Evolutionary conservation across 345 rosid species (phyloP), one percentile per base, ranked within the genome.

Genomic region (Syzygium aromaticum): DNA sequence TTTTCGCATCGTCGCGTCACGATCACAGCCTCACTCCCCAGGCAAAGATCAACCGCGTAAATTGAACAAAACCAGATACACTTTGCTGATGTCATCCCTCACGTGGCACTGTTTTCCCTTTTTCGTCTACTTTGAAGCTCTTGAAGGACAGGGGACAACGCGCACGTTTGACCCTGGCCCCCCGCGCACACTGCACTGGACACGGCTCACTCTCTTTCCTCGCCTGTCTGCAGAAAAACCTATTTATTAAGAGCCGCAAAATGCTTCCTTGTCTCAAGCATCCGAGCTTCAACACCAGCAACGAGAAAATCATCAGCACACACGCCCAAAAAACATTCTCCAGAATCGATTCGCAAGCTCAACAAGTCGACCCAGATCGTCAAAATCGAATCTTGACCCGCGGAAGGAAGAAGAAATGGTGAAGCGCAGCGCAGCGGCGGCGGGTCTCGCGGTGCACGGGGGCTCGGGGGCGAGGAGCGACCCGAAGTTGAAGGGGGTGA

Each of bases 401-500:
- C 9, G 80, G 38, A 25, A 19, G 78, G 27, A 54, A 19, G 59
- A 30, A 30, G 80, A 11, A 2, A 73, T 33, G 89, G 86, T 53
- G 57, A 87, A 85, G 84, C 54, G 27, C 80, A 73, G 27, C 13
- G 49, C 8, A 73, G 49, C 80, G 49, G 38, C 16, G 77, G n/a
- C 56, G 25, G 77, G 15, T 3, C 57, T n/a, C n/a, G 23, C 38
- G 77, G 16, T 46, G 54, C 30, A 4, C 3, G 46, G 23, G 53
- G 64, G 1, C n/a, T 8, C 52, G 23, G 84, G 33, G 8, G 84
- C 46, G 84, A 21, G 77, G 30, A 53, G 46, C 25, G 90, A 57
- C 19, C 16, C 51, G 54, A 86, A 77, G 87, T 89, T 43, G 87
- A 85, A 56, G 8, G 90, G 90, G 51, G 90, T 89, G 63, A 56